Percentiles rank a stretch among this genome's conserved stretches.
Evolutionary conservation across 371 early-diverging fungal species (phyloP).

Genomic region (Mycotypha africana): DNA sequence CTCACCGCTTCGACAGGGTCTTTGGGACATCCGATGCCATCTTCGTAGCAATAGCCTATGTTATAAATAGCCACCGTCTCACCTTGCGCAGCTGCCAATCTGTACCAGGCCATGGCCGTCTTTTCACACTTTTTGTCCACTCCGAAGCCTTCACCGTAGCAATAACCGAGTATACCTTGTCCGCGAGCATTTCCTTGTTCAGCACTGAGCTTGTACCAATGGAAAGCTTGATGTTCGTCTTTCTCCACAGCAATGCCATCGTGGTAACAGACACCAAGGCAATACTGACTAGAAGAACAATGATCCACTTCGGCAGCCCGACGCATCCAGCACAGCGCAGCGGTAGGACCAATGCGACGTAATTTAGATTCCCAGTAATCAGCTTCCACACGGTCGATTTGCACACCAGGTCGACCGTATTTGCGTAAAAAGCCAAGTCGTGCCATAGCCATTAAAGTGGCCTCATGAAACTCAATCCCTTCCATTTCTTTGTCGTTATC

Average conservation of each 20-base stretch:
- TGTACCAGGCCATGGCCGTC: slow-evolving; percentile 70
- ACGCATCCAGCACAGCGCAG: slow-evolving; percentile 48
- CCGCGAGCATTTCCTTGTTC: slow-evolving; percentile 63
- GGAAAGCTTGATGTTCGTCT: slow-evolving; percentile 52
- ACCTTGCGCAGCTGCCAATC: slow-evolving; percentile 56
- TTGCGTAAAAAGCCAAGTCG: slow-evolving; percentile 71
- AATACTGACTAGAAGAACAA: slow-evolving; percentile 47
- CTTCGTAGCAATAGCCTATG: slow-evolving; percentile 80
- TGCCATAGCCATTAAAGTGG: slow-evolving; percentile 49
- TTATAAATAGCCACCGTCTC: slow-evolving; percentile 78
- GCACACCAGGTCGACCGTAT: slow-evolving; percentile 73
- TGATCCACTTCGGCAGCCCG: slow-evolving; percentile 47
- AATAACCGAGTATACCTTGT: slow-evolving; percentile 66
- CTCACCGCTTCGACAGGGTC: slow-evolving; percentile 62
- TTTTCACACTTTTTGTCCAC: slow-evolving; percentile 56
- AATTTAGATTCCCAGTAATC: slow-evolving; percentile 51
- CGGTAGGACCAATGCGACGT: slow-evolving; percentile 10
- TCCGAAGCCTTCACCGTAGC: slow-evolving; percentile 80
- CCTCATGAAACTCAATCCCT: background rate
- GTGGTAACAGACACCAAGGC: slow-evolving; percentile 70
- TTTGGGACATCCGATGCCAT: slow-evolving; percentile 72
- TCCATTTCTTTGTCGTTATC: background rate
- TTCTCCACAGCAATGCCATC: slow-evolving; percentile 63
- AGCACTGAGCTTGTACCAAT: slow-evolving; percentile 61
- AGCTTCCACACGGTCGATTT: slow-evolving; percentile 67